Evolutionary conservation across 371 early-diverging fungal genomes (phyloP), one percentile per base, ranked within the genome.

Genomic region (Mortierella sp.): DNA sequence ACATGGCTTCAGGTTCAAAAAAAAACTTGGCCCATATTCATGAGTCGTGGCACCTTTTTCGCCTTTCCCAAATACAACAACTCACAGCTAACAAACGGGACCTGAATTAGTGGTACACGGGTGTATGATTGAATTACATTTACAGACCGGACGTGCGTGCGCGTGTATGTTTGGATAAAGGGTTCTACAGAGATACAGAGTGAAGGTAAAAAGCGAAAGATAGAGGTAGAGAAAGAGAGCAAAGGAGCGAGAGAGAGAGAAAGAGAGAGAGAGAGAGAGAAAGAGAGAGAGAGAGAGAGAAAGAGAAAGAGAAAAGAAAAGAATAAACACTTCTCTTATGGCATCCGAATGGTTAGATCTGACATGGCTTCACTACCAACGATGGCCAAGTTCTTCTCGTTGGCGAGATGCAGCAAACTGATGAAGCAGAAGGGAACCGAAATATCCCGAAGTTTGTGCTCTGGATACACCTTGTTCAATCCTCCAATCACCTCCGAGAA

Each of bases 391-490:
- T 91, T 89, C 74, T 93, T 91, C 83, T 98, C 98, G 80, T 98
- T 98, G 23, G 98, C 98, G 59, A 98, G 80, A 87, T 98, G 99
- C 64, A 98, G 82, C 60, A 98, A 82, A 74, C 98, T 97, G 58
- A 98, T 98, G 77, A 98, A 98, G 81, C 97, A 97, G 77, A 94
- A 98, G 5, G 97, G 91, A 7, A 96, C 93, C 2, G 98, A 97
- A 46, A 98, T 95, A 60, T 98, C 98, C 65, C 89, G 85, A 72
- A 93, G 85, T 62, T 89, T 89, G 56, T 94, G 89, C 29, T 85
- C 84, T n/a, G 93, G 83, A 75, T 97, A 97, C 67, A 91, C 70
- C 50, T 83, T 84, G 67, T 87, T 87, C 26, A 97, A 84, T 23
- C 85, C 84, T 28, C 87, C 74, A 16, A 97, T 84, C 11, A 97